Conservation (phyloP, 257 asterid species). For the Nemophila menziesii region DNA sequence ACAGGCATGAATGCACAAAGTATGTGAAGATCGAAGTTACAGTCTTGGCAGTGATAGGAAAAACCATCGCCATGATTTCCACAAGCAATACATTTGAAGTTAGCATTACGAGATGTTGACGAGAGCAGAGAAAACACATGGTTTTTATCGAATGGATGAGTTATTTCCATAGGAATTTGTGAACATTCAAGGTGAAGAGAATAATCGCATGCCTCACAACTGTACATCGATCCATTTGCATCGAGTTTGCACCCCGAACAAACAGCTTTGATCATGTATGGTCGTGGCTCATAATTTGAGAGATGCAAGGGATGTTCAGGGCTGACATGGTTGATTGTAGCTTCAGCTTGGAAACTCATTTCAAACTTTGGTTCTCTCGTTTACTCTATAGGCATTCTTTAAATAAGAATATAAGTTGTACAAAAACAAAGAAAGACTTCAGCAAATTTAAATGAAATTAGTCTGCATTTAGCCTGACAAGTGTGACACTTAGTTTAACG, state of each 20-base stretch:
- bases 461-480: not conserved
- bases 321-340: slow-evolving; percentile 33
- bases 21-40: slow-evolving; percentile 41
- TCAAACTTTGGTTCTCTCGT: not conserved
- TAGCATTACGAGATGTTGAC: slow-evolving; percentile 30
- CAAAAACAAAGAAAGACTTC: not conserved
- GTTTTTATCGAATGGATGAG: slow-evolving; percentile 38
- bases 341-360: slow-evolving; percentile 6
- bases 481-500: too few species aligned
- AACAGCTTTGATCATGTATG: slow-evolving; percentile 3
- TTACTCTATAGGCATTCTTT: not conserved
- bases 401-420: too few species aligned
- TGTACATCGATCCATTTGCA: slow-evolving; percentile 26
- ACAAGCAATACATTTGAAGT: slow-evolving; percentile 38
- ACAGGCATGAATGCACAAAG: slow-evolving; percentile 38
- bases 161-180: slow-evolving; percentile 37
- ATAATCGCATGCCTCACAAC: slow-evolving; percentile 35
- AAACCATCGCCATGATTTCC: slow-evolving; percentile 22
- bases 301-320: slow-evolving; percentile 43
- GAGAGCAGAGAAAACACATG: slow-evolving; percentile 31
- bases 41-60: slow-evolving; percentile 43
- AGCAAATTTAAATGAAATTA: not conserved
- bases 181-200: slow-evolving; percentile 44
- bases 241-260: slow-evolving; percentile 49
- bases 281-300: slow-evolving; percentile 10